phyloP scores from a whole-genome alignment of 805 yeast species.

The Hanseniaspora nectarophila region DNA sequence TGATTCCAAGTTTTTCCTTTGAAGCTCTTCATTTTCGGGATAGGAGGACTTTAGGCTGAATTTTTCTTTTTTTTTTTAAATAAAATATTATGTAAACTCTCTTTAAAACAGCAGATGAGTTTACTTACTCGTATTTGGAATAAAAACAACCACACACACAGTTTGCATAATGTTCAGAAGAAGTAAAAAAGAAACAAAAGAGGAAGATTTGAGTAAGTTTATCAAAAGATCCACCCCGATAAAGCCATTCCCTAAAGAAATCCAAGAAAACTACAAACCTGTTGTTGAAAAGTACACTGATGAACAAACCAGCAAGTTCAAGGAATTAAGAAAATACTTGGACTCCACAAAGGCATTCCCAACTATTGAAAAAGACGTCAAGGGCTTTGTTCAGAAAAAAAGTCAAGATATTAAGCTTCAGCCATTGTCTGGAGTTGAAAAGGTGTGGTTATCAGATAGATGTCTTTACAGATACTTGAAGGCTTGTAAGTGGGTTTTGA shows the following conservation, averaged over 20 bases:
- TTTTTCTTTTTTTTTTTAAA: no score
- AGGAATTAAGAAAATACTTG: neutral
- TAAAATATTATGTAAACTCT: no score
- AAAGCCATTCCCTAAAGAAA: neutral
- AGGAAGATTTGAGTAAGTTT: constrained; percentile 6
- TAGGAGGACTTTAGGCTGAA: no score
- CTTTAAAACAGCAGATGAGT: no score
- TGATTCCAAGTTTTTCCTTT: no score
- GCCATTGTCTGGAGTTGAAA: constrained; percentile 40
- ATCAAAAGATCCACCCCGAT: neutral
- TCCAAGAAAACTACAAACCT: neutral
- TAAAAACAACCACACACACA: neutral
- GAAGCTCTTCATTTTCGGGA: no score
- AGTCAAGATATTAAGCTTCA: constrained; percentile 28
- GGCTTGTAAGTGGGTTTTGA: constrained; percentile 81
- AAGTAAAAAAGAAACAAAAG: constrained; percentile 1
- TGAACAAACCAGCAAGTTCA: neutral
- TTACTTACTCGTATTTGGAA: no score
- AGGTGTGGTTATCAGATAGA: constrained; percentile 87
- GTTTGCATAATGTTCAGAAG: constrained; percentile 5
- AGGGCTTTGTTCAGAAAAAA: constrained; percentile 27
- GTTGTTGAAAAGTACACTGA: neutral
- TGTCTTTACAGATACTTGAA: constrained; percentile 81
- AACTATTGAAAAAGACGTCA: constrained; percentile 33
- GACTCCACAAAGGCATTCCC: constrained; percentile 24